Base-by-base conservation (phyloP, 2,329 filamentous ascomycete genomes). In the Talaromyces verruculosus region DNA sequence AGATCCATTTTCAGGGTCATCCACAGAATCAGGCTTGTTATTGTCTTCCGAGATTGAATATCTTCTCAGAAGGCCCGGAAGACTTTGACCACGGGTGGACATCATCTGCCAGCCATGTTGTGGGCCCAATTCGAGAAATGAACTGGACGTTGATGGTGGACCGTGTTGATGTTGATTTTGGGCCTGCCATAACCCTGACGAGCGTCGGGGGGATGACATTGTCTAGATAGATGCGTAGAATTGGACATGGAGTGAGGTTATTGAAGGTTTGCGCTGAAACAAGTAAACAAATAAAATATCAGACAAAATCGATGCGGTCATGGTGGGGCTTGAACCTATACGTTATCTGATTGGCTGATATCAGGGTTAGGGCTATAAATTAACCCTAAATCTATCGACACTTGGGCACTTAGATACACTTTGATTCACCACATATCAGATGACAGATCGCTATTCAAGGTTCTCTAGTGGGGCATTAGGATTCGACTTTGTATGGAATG, bases 31-130 rank as follows among this genome's bases (percentile, higher is more conserved):
- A 13, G 47, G n/a, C 33, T 49, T 58, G 5, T 37, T 58, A 25
- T 33, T 30, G 57, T 62, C 35, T 5, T 64, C 57, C 1, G 65
- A 62, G 10, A 51, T 19, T 8, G 67, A 68, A 43, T 66, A 64
- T 25, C 71, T 68, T 25, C 74, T 71, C 28, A 80, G 68, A 7
- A 79, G 67, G 1, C 69, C 70, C 3, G 75, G 72, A 15, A 80
- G 68, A 37, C 72, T 75, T 64, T 80, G 78, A n/a, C 78, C 77
- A 11, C 78, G 74, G 1, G 78, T 79, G 7, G 77, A 76, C 15
- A 79, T 69, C 37, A 78, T 73, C 45, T 76, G 74, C n/a, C 71
- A 69, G 55, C 75, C 73, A 0, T 73, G 71, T 49, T 78, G 74
- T n/a, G 77, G 72, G n/a, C 72, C 37, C 22, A 75, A 66, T n/a